These are phyloP conservation scores for Hortiboletus campestris DNA, from an alignment of 768 basidiomycete species.

Conservation along the genomic window DNA sequence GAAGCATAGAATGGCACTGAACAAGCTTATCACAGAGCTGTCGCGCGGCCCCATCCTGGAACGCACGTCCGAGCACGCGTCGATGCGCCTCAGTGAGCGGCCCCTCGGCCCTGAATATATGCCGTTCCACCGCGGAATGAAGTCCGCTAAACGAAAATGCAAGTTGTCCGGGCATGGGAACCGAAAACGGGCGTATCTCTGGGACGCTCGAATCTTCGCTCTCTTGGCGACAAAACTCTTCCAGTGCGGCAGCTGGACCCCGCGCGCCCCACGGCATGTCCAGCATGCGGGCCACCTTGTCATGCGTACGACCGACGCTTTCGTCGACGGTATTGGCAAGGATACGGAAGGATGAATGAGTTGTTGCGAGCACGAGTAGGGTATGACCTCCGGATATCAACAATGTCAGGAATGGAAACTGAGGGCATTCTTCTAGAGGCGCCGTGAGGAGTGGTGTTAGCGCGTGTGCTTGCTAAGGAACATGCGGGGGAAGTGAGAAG, in stretches of 20 bases:
- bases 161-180: slow-evolving; percentile 51
- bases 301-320: slow-evolving; percentile 76
- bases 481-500: too few species aligned
- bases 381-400: slow-evolving; percentile 96
- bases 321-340: slow-evolving; percentile 75
- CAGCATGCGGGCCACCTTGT: slow-evolving; percentile 77
- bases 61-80: slow-evolving; percentile 59
- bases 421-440: slow-evolving; percentile 39
- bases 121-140: slow-evolving; percentile 67
- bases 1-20: slow-evolving; percentile 37
- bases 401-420: slow-evolving; percentile 85
- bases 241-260: slow-evolving; percentile 81
- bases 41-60: slow-evolving; percentile 66
- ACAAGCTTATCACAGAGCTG: slow-evolving; percentile 77
- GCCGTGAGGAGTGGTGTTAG: slow-evolving; percentile 75
- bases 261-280: slow-evolving; percentile 57
- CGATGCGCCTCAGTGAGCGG: slow-evolving; percentile 25
- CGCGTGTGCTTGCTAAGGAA: slow-evolving; percentile 84
- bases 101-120: slow-evolving; percentile 42
- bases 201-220: slow-evolving; percentile 21
- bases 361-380: slow-evolving; percentile 72
- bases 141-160: slow-evolving; percentile 79
- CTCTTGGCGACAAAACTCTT: slow-evolving; percentile 54
- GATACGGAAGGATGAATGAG: slow-evolving; percentile 56
- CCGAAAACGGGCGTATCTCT: slow-evolving; percentile 40